Conservation (phyloP, 2,329 filamentous ascomycete genomes). For the Chaetomiaceae sp. region DNA sequence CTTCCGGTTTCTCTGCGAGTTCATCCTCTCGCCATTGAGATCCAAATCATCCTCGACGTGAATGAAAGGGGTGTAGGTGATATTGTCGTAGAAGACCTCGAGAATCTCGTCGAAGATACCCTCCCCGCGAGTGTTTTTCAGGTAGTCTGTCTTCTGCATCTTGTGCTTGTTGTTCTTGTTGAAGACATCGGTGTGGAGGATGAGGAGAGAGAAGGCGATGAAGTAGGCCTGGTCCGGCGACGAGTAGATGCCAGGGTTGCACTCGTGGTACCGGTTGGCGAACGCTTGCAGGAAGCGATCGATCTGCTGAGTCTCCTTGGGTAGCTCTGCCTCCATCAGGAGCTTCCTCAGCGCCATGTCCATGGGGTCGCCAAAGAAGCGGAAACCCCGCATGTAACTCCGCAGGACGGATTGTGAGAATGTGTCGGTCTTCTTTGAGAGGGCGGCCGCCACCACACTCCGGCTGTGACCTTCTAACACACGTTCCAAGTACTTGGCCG, state of each 20-base stretch:
- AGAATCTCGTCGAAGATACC: constrained; percentile 91
- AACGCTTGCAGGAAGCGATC: constrained; percentile 92
- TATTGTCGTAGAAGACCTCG: constrained; percentile 97
- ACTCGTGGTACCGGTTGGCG: constrained; percentile 95
- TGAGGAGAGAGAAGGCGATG: constrained; percentile 92
- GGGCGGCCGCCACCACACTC: constrained; percentile 75
- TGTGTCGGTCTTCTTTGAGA: constrained; percentile 80
- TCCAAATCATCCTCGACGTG: constrained; percentile 91
- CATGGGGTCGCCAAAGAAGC: constrained; percentile 94
- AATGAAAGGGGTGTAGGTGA: constrained; percentile 96
- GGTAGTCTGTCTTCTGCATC: constrained; percentile 93
- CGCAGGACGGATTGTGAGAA: constrained; percentile 81
- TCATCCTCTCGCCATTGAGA: constrained; percentile 68
- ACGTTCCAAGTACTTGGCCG: constrained; percentile 80
- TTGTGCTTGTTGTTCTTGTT: constrained; percentile 99
- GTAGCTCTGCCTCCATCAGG: constrained; percentile 91
- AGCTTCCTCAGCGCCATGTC: constrained; percentile 97
- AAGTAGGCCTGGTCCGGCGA: constrained; percentile 95
- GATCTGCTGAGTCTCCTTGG: constrained; percentile 97
- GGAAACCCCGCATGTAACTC: constrained; percentile 93
- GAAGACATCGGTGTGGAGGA: constrained; percentile 97
- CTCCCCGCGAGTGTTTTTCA: constrained; percentile 90
- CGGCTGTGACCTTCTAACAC: constrained; percentile 76
- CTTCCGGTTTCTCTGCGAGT: constrained; percentile 67
- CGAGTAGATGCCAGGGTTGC: constrained; percentile 92